Evolutionary conservation across 441 rosid genomes (phyloP).

Genomic region (Raphanus hybrid): DNA sequence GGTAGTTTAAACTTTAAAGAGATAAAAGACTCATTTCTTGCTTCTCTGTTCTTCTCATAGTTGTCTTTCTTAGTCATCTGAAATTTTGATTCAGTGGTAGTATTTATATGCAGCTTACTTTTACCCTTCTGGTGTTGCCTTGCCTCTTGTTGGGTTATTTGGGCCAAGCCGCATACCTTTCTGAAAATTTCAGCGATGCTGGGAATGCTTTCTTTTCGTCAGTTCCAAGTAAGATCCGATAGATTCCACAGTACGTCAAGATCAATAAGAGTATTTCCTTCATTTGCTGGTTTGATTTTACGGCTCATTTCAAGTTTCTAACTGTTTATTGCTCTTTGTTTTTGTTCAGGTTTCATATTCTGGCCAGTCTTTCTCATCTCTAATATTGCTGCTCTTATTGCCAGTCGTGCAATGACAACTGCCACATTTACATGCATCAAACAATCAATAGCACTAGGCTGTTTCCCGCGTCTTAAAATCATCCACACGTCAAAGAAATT

Average conservation of each 20-base stretch:
- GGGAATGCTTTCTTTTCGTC: constrained; percentile 83
- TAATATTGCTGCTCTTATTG: constrained; percentile 88
- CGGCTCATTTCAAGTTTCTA: constrained; percentile 13
- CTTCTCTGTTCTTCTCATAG: constrained; percentile 11
- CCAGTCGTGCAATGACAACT: constrained; percentile 96
- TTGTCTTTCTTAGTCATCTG: constrained; percentile 25
- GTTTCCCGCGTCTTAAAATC: constrained; percentile 97
- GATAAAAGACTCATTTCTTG: constrained; percentile 13
- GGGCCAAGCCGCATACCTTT: constrained; percentile 98
- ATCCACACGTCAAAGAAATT: constrained; percentile 95
- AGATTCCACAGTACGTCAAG: constrained; percentile 41
- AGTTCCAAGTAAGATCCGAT: constrained; percentile 79
- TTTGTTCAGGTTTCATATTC: constrained; percentile 70
- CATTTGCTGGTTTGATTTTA: constrained; percentile 35
- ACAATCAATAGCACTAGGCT: constrained; percentile 94
- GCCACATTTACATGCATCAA: constrained; percentile 99
- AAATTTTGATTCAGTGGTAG: constrained; percentile 53
- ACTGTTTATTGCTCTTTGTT: constrained; percentile 19
- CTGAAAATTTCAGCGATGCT: constrained; percentile 56
- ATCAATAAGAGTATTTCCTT: constrained; percentile 37
- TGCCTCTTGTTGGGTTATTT: constrained; percentile 97
- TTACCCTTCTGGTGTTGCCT: constrained; percentile 90
- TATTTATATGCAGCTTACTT: constrained; percentile 90
- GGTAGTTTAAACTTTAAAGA: constrained; percentile 59
- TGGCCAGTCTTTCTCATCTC: constrained; percentile 88